Evolutionary conservation across 345 rosid species (phyloP).

Genomic region (Brassica carinata): DNA sequence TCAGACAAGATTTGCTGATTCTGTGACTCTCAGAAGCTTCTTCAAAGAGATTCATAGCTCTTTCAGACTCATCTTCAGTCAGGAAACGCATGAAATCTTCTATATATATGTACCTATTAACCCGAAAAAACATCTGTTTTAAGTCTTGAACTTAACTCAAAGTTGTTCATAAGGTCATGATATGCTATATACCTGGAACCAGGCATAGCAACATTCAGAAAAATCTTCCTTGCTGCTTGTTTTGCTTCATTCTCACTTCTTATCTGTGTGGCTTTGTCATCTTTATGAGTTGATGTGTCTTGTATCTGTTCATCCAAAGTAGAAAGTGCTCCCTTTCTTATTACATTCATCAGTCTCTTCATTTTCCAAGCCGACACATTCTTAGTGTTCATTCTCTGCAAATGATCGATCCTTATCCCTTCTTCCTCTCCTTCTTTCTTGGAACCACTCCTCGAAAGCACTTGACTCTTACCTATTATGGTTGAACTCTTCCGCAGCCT

Average conservation of each 20-base stretch:
- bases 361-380: conserved; percentile 98
- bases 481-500: conserved; percentile 45
- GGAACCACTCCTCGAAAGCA: conserved; percentile 49
- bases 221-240: conserved; percentile 81
- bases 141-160: not conserved
- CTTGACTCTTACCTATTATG: conserved; percentile 49
- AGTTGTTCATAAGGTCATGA: not conserved
- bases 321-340: conserved; percentile 68
- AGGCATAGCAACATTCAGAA: conserved; percentile 67
- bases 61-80: conserved; percentile 66
- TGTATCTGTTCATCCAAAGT: conserved; percentile 82
- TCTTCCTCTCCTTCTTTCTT: conserved; percentile 43
- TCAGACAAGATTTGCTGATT: conserved; percentile 70
- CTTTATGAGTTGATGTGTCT: conserved; percentile 47
- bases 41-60: conserved; percentile 55
- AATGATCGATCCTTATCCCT: conserved; percentile 67
- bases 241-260: conserved; percentile 77
- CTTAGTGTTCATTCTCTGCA: conserved; percentile 73
- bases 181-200: conserved; percentile 57
- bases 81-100: conserved; percentile 75
- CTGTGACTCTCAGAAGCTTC: conserved; percentile 58
- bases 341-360: conserved; percentile 76
- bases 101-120: conserved; percentile 61
- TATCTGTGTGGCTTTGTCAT: conserved; percentile 65
- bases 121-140: not conserved